Evolutionary conservation across 345 rosid species (phyloP), one percentile per base, ranked within the genome.

Genomic region (Euphorbia lathyris): DNA sequence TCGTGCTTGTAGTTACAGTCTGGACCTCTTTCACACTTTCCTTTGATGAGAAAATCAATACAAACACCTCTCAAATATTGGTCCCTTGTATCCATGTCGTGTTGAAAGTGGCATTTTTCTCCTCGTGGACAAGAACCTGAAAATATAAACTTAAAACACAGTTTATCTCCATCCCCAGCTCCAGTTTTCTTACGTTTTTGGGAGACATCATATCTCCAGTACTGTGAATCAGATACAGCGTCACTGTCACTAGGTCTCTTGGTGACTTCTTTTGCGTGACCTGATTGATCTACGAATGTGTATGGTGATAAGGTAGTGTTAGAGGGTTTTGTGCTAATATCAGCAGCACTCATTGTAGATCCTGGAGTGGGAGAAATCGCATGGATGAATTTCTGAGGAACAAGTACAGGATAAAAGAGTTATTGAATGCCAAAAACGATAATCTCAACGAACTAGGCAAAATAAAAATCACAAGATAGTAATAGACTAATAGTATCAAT

Each of bases 121-220:
- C 85, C 95, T 30, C 83, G 81, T 26, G 93, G 85, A 80, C 98
- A 94, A 74, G 90, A 83, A 47, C 97, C 98, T 27, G 98, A 89
- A 66, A 78, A 86, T 47, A 94, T 76, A 81, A 81, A 94, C 78
- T 94, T 94, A 68, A 91, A 94, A 72, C 96, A 94, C 68, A 79
- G 81, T 71, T 73, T 91, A 72, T 84, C 87, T 34, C 86, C 85
- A 16, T 78, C 87, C 30, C 83, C 88, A 71, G 71, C 78, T 72
- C 86, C 97, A 80, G 80, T 72, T 79, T 77, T 94, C 75, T 86
- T 88, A 40, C 93, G 86, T 82, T 94, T 94, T 60, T 79, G 81
- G 23, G 95, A 72, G 66, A 89, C 91, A 82, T 94, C 96, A 25
- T 89, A 94, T 81, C 98, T 91, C 98, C 97, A 91, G 66, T 86